Percentiles rank a stretch among this genome's conserved stretches.
Evolutionary conservation across 108 stramenopile genomes (phyloP).

Genomic region (Licmophora abbreviata): DNA sequence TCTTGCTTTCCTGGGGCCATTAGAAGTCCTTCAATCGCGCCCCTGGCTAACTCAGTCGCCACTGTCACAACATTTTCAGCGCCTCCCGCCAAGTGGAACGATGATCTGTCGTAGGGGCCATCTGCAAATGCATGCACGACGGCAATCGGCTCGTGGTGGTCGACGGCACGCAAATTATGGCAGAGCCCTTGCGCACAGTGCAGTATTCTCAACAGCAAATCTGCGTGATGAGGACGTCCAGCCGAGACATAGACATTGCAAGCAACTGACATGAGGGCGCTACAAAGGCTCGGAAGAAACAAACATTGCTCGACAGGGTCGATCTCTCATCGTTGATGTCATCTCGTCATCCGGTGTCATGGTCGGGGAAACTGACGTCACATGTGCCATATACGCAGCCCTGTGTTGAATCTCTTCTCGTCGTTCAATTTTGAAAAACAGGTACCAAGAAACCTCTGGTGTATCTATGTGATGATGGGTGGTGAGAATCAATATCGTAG

Average conservation of each 20-base stretch:
- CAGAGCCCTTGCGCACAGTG: slow-evolving; percentile 52
- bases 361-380: no score
- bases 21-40: slow-evolving; percentile 11
- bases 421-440: no score
- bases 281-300: no score
- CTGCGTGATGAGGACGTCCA: slow-evolving; percentile 25
- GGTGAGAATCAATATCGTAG: no score
- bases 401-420: no score
- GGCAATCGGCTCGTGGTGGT: no score
- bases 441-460: no score
- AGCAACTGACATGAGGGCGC: slow-evolving; percentile 45
- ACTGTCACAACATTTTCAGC: slow-evolving; percentile 35
- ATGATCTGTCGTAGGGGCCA: slow-evolving; percentile 72
- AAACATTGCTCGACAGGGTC: no score
- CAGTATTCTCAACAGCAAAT: slow-evolving; percentile 34
- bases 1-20: not conserved
- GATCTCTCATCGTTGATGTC: not conserved
- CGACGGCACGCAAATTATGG: no score
- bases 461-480: no score
- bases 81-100: slow-evolving; percentile 72
- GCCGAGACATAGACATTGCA: slow-evolving; percentile 78
- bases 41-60: slow-evolving; percentile 24
- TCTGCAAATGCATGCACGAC: slow-evolving; percentile 78
- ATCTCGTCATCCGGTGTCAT: no score
- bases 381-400: no score